These are phyloP conservation scores for Fusarium humuli DNA, from an alignment of 2,329 filamentous ascomycete species.

Conservation along the genomic window DNA sequence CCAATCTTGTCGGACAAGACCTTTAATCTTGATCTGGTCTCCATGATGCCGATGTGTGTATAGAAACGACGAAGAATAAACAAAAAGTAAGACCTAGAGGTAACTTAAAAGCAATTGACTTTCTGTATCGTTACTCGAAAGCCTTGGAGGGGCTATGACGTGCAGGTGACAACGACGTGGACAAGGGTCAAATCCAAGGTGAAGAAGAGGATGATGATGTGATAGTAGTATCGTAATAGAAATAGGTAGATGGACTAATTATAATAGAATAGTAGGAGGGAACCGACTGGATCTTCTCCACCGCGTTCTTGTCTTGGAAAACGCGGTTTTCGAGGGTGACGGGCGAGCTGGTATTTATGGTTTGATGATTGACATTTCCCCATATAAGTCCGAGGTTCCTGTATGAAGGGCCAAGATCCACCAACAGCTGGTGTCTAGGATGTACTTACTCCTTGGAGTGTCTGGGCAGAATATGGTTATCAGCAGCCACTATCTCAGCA, in stretches of 20 bases:
- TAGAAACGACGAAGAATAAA: not conserved
- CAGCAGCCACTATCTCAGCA: constrained; percentile 32
- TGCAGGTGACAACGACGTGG: constrained; percentile 31
- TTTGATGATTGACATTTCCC: constrained; percentile 8
- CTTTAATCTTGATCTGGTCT: constrained; percentile 54
- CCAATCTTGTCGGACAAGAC: constrained; percentile 70
- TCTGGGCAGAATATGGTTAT: constrained; percentile 15
- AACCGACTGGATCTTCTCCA: constrained; percentile 30
- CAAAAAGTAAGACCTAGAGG: not conserved
- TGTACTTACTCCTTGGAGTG: not conserved
- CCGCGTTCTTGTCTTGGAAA: constrained; percentile 21
- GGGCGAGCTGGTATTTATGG: constrained; percentile 40
- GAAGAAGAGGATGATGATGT: constrained; percentile 1
- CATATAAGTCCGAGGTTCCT: not conserved
- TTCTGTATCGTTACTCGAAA: not conserved
- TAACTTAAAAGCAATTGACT: constrained; percentile 10
- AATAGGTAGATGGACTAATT: not conserved
- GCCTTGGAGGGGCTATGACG: constrained; percentile 36
- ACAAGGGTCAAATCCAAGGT: constrained; percentile 25
- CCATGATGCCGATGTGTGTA: constrained; percentile 31
- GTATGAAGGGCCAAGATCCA: not conserved
- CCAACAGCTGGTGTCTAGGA: not conserved
- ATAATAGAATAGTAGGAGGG: not conserved
- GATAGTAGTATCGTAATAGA: constrained; percentile 16
- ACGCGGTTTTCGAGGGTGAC: constrained; percentile 30